These are phyloP conservation scores for Suaeda aralocaspica DNA, from an alignment of 148 eudicot genomes.

Conservation along the genomic window DNA sequence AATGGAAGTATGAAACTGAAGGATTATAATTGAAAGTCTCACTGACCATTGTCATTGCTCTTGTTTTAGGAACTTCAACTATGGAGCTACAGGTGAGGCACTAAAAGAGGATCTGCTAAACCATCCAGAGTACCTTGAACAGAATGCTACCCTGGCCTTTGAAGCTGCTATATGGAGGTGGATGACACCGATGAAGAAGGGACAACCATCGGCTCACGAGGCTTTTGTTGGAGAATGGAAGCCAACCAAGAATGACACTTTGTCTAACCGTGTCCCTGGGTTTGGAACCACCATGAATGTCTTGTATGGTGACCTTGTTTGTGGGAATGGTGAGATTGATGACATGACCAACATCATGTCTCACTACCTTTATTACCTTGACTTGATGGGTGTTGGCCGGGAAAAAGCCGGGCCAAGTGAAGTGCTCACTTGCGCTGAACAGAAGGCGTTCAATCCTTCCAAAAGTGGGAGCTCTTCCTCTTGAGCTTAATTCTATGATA, in stretches of 20 bases:
- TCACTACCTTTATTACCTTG: slow-evolving; percentile 78
- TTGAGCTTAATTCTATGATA: slow-evolving; percentile 21
- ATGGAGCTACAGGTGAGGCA: slow-evolving; percentile 65
- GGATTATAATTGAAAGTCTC: too few relatives aligned
- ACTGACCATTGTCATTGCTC: too few relatives aligned
- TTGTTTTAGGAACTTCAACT: slow-evolving; percentile 78
- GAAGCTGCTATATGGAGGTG: slow-evolving; percentile 79
- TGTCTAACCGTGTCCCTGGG: slow-evolving; percentile 71
- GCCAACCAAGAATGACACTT: slow-evolving; percentile 81
- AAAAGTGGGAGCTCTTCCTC: slow-evolving; percentile 28
- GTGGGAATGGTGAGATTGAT: slow-evolving; percentile 81
- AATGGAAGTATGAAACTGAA: too few relatives aligned
- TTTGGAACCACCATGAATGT: slow-evolving; percentile 87
- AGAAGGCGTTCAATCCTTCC: slow-evolving; percentile 64
- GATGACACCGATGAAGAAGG: slow-evolving; percentile 78
- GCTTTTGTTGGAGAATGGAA: slow-evolving; percentile 79
- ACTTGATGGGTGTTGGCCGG: slow-evolving; percentile 78
- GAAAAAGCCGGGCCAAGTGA: slow-evolving; percentile 70
- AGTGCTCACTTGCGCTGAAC: slow-evolving; percentile 76
- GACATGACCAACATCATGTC: slow-evolving; percentile 64
- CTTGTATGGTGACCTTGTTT: slow-evolving; percentile 63
- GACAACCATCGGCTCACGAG: slow-evolving; percentile 84
- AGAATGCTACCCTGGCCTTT: slow-evolving; percentile 89
- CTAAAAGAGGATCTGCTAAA: slow-evolving; percentile 63
- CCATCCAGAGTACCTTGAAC: slow-evolving; percentile 93